Evolutionary conservation across 2,329 filamentous ascomycete genomes (phyloP).

Genomic region (Penicillium expansum): DNA sequence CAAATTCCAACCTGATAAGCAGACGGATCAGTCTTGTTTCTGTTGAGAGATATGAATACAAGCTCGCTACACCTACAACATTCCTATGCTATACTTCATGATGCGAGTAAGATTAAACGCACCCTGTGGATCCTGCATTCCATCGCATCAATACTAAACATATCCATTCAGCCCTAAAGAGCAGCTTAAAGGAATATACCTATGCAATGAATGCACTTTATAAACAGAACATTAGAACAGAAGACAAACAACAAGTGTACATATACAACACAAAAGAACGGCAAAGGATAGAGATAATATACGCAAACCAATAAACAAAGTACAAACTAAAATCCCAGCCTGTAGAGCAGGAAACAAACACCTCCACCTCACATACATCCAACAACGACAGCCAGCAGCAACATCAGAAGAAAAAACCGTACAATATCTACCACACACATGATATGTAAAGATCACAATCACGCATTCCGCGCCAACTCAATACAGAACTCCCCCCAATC

Average conservation of each 20-base stretch:
- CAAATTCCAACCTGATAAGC: no score
- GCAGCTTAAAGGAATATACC: neutral
- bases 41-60: no score
- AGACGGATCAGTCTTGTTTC: no score
- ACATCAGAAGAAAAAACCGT: neutral
- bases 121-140: no score
- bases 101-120: no score
- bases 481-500: conserved; percentile 77
- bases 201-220: neutral
- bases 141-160: no score
- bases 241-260: neutral
- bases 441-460: neutral
- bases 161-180: neutral
- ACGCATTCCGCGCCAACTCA: conserved; percentile 50
- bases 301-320: neutral
- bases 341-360: neutral
- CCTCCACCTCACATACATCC: no score
- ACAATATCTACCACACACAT: neutral
- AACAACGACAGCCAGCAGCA: neutral
- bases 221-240: neutral
- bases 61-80: no score
- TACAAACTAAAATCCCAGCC: neutral
- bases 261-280: neutral
- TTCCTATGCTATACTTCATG: no score
- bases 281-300: neutral